Base-by-base conservation (phyloP, 2,329 filamentous ascomycete genomes). In the Fusarium devonianum region DNA sequence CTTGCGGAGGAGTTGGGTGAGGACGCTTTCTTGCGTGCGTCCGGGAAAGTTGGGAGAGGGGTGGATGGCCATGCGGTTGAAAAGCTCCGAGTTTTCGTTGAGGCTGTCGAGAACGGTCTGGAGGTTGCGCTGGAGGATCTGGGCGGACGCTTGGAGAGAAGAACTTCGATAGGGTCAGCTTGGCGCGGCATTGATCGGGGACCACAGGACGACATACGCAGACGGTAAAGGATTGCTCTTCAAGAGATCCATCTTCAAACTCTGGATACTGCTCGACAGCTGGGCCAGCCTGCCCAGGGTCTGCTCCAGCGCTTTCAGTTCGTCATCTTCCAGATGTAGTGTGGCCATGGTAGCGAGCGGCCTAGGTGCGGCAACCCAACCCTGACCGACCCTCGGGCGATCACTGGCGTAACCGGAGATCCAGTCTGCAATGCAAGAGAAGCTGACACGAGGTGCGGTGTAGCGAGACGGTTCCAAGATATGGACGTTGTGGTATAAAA, bases 41-140 rank as follows among this genome's bases (percentile, higher is more conserved):
- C 84, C 87, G 4, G 84, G 91, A 71, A 83, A 94, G 69, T 86
- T 85, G 2, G 90, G 88, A 10, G 86, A 84, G 0, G 91, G 91
- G 67, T 89, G 90, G 16, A 89, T 82, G 56, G 89, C 87, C 40
- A 90, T 79, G 44, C 84, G 83, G 47, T 79, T 80, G 54, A 95
- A 84, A 34, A 91, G 80, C 30, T 86, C 80, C 29, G 81, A 75
- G 64, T 92, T 82, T 43, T 86, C 81, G 56, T 78, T 78, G 35
- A 90, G 77, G 62, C 85, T 81, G 28, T 85, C 79, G 49, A 86
- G 82, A 51, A 93, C 78, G 17, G 82, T 83, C 54, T 80, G 75
- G 28, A 94, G 81, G 68, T 89, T 89, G 58, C 81, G 81, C 58
- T 87, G 85, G 41, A 92, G 81, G 67, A 92, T 89, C 56, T 81